A percentile compares a stretch with the other conserved stretches of the same genome.
Conservation (phyloP, 805 yeast species). For the Yarrowia keelungensis region DNA sequence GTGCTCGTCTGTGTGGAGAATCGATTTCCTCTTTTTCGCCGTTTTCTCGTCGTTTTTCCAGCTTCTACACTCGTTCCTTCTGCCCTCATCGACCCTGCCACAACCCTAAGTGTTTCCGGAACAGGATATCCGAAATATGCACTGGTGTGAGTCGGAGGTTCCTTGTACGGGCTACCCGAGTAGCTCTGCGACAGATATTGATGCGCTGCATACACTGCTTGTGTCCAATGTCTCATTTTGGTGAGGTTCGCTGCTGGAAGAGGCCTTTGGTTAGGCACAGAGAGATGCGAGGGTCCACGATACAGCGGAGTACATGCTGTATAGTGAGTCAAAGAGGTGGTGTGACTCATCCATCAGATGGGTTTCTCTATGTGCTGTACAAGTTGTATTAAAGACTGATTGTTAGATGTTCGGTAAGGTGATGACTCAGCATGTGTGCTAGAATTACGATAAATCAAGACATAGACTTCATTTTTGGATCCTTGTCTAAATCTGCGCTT, state of each 20-base stretch:
- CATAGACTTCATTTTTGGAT: too few relatives aligned
- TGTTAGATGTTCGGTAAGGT: too few relatives aligned
- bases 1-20: neutral
- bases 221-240: neutral
- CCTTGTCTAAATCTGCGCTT: too few relatives aligned
- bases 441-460: too few relatives aligned
- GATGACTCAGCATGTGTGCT: too few relatives aligned
- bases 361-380: too few relatives aligned
- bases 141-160: neutral
- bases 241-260: neutral
- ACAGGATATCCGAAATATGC: slow-evolving; percentile 7
- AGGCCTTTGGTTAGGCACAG: neutral
- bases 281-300: too few relatives aligned
- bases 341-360: too few relatives aligned
- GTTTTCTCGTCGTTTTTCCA: neutral
- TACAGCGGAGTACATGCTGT: too few relatives aligned
- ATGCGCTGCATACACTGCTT: neutral
- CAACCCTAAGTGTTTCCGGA: neutral
- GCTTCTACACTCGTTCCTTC: too few relatives aligned
- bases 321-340: too few relatives aligned
- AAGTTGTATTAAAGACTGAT: too few relatives aligned
- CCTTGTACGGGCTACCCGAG: neutral
- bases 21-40: neutral
- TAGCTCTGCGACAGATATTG: neutral
- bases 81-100: neutral